phyloP scores from a whole-genome alignment of 2,329 filamentous ascomycete species.

The Ophiostoma novo-ulmi region DNA sequence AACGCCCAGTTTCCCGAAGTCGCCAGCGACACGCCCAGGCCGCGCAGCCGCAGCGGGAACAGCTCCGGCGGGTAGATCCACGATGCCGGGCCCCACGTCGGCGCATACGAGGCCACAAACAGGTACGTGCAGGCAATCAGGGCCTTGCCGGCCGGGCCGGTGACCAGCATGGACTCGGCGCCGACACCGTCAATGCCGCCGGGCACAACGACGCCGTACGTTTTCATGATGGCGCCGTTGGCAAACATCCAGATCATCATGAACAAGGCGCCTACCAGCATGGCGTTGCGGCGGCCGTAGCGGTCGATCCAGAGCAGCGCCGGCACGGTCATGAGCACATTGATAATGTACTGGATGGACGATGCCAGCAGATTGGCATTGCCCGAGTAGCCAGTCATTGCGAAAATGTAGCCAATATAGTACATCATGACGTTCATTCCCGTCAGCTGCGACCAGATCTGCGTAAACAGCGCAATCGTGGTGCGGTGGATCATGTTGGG shows the following conservation, averaged over 20 bases:
- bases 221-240: constrained; percentile 44
- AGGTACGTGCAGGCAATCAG: constrained; percentile 63
- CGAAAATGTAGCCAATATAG: constrained; percentile 65
- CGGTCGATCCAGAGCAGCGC: constrained; percentile 69
- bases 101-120: constrained; percentile 50
- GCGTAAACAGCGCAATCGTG: constrained; percentile 64
- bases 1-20: constrained; percentile 39
- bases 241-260: constrained; percentile 52
- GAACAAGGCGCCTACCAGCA: constrained; percentile 59
- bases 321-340: constrained; percentile 71
- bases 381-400: constrained; percentile 62
- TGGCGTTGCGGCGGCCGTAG: constrained; percentile 66
- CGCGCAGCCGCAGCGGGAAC: constrained; percentile 40
- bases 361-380: constrained; percentile 56
- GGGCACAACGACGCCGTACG: constrained; percentile 36
- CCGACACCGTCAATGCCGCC: constrained; percentile 36
- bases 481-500: constrained; percentile 71
- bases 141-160: constrained; percentile 47
- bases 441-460: constrained; percentile 71
- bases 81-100: constrained; percentile 41
- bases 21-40: constrained; percentile 36
- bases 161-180: constrained; percentile 45
- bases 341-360: constrained; percentile 71
- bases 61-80: constrained; percentile 47
- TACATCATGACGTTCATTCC: constrained; percentile 75